These are phyloP conservation scores for Spencermartinsiella europaea DNA, from an alignment of 805 yeast species.

Conservation along the genomic window DNA sequence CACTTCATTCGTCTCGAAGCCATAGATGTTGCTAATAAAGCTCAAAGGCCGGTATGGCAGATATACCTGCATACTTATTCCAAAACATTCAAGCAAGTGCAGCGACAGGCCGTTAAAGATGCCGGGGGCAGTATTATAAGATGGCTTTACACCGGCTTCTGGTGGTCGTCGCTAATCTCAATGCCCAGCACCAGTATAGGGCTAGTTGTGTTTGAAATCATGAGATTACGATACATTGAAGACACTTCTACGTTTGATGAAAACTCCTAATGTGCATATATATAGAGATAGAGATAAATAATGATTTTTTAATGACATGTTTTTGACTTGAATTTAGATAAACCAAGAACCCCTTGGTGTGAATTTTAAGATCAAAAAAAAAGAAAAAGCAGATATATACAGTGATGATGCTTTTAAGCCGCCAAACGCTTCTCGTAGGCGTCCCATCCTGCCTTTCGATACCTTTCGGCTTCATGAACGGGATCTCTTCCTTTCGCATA, in stretches of 20 bases:
- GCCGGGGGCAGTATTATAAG: conserved; percentile 53
- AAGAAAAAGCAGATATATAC: neutral
- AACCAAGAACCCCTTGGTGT: no score
- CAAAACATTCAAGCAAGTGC: conserved; percentile 63
- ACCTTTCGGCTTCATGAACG: conserved; percentile 76
- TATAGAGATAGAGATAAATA: no score
- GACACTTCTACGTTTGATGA: neutral
- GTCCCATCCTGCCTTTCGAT: conserved; percentile 91
- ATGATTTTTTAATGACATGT: neutral
- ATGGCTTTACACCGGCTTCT: conserved; percentile 76
- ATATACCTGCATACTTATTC: conserved; percentile 70
- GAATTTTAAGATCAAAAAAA: neutral
- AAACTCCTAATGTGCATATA: no score
- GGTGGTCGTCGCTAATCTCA: conserved; percentile 62
- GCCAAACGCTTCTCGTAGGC: conserved; percentile 48
- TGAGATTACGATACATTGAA: conserved; percentile 40
- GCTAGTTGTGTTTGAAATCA: conserved; percentile 73
- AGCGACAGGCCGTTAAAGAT: conserved; percentile 45
- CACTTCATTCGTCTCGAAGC: conserved; percentile 79
- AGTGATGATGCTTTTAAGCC: neutral
- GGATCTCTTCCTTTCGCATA: conserved; percentile 95
- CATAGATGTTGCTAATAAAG: conserved; percentile 48
- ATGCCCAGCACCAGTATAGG: conserved; percentile 91
- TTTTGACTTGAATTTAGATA: neutral
- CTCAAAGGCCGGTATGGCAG: conserved; percentile 22